Percentiles rank a stretch among this genome's conserved stretches.
Conservation (phyloP, 805 yeast species). For the Diddensiella caesifluorescens region DNA sequence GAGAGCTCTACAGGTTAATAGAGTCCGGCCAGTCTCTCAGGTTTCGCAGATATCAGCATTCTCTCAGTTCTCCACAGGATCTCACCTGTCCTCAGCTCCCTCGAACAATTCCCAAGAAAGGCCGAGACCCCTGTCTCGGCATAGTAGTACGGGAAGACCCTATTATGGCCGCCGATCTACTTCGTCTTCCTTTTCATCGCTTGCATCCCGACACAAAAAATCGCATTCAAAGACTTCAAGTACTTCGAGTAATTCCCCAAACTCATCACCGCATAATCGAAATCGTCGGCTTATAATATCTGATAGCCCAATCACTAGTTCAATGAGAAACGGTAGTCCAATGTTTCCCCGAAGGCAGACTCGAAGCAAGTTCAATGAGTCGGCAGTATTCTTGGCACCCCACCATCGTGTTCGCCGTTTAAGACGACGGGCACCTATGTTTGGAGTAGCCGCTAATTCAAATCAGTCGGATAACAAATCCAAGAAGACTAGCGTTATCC, state of each 20-base stretch:
- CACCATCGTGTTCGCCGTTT: slow-evolving; percentile 4
- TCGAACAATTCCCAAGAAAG: slow-evolving; percentile 21
- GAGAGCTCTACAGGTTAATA: no score
- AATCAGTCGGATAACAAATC: neutral
- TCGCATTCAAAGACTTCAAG: slow-evolving; percentile 24
- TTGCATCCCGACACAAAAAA: slow-evolving; percentile 18
- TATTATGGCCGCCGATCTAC: slow-evolving; percentile 22
- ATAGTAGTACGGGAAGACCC: slow-evolving; percentile 14
- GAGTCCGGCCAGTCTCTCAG: slow-evolving; percentile 48
- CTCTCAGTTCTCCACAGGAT: slow-evolving; percentile 47
- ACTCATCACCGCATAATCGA: slow-evolving; percentile 18
- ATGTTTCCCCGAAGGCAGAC: neutral
- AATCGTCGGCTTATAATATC: neutral
- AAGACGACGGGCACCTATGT: slow-evolving; percentile 1
- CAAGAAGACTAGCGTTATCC: slow-evolving; percentile 10
- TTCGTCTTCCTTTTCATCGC: slow-evolving; percentile 27
- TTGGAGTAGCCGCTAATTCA: neutral
- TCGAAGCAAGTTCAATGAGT: slow-evolving; percentile 17
- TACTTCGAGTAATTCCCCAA: slow-evolving; percentile 27
- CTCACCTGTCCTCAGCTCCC: slow-evolving; percentile 23
- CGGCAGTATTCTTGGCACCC: slow-evolving; percentile 16
- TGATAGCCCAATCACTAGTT: neutral
- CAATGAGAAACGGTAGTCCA: neutral
- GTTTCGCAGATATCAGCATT: slow-evolving; percentile 46
- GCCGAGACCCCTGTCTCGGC: slow-evolving; percentile 7